A percentile compares a stretch with the other conserved stretches of the same genome.
Conservation (phyloP, 495 filamentous ascomycete genomes). For the Immersiella caudata region DNA sequence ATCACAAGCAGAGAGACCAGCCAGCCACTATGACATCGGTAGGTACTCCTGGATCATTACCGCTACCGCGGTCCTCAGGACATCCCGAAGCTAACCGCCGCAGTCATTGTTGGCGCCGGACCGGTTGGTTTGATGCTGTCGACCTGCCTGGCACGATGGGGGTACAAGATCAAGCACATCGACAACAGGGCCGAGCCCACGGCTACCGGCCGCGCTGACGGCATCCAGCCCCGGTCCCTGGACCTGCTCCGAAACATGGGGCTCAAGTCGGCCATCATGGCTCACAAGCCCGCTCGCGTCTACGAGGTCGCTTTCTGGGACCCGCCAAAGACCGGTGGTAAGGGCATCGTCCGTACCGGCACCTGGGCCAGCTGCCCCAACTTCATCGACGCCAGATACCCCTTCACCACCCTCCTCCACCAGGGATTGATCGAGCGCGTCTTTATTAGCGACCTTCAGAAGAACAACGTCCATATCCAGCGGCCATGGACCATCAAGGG, state of each 20-base stretch:
- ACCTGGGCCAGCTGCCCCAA: conserved; percentile 73
- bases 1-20: conserved; percentile 21
- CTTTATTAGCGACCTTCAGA: conserved; percentile 67
- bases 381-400: conserved; percentile 74
- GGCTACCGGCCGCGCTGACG: conserved; percentile 74
- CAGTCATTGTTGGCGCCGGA: conserved; percentile 84
- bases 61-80: not conserved
- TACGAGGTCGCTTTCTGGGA: conserved; percentile 84
- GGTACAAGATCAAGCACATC: conserved; percentile 69
- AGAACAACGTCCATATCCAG: conserved; percentile 59
- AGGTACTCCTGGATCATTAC: not conserved
- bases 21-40: conserved; percentile 43
- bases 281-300: conserved; percentile 67
- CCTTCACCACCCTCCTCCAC: conserved; percentile 74
- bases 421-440: conserved; percentile 75
- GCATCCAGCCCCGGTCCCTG: conserved; percentile 77
- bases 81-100: not conserved
- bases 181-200: conserved; percentile 72
- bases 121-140: conserved; percentile 86
- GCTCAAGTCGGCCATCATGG: conserved; percentile 75
- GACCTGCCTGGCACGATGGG: conserved; percentile 75
- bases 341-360: conserved; percentile 67
- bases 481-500: conserved; percentile 63
- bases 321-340: conserved; percentile 53
- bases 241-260: conserved; percentile 76